Base-by-base conservation (phyloP, 2,329 filamentous ascomycete genomes). In the Colletotrichum endophyticum region DNA sequence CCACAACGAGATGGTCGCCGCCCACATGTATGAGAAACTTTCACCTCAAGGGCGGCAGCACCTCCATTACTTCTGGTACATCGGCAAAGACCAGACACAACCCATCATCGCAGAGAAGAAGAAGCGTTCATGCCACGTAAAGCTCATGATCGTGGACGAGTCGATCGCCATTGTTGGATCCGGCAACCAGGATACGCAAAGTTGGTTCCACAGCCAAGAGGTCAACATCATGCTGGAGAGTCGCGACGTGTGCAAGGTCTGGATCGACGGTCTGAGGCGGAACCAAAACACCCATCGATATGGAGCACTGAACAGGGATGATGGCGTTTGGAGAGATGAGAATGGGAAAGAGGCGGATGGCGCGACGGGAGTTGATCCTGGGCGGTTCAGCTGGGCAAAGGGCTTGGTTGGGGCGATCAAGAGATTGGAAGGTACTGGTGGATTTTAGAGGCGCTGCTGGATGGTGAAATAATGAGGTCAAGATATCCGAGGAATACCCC, bases 121-220 rank as follows among this genome's bases (percentile, higher is more conserved):
- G 59, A 63, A 63, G 59, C 59, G 59, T 0, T 63, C 59, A 15
- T 63, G 59, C 8, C 59, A 63, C 11, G 59, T 63, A 1, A 63
- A 63, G 1, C 59, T 63, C 30, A 63, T 63, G 59, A 63, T 36
- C 5, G 59, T 63, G 59, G 59, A 63, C 19, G 59, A 63, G 59
- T 36, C 59, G 2, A 63, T 63, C 28, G 59, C 59, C 11, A 63
- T 63, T 2, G 30, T 36, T 1, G 59, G 59, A 0, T 63, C 59
- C 6, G 59, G 59, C 0, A 63, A 63, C 19, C 59, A 63, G 22
- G 59, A 63, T 79, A 96, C 94, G 3, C 95, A 96, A 83, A 92
- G 90, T 25, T 96, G 94, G 92, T 96, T 90, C 79, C 94, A 96
- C 81, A 93, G 90, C 71, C 94, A 96, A 82, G 95, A 96, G 83